Evolutionary conservation across 2,329 filamentous ascomycete genomes (phyloP).

Genomic region (Ceratocystis cubensis): DNA sequence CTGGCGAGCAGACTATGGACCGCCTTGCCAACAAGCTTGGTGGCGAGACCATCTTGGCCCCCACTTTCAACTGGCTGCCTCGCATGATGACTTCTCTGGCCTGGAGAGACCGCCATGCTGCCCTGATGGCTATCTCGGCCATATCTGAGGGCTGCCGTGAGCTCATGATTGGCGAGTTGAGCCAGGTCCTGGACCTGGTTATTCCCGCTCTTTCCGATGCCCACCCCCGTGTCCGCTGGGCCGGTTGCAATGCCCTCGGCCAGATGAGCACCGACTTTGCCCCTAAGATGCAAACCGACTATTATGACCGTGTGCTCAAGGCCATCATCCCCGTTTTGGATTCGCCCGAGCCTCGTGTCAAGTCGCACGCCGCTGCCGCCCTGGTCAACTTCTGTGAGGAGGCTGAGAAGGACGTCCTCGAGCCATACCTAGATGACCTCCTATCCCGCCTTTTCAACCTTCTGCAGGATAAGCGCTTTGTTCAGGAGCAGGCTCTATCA

Average conservation of each 20-base stretch:
- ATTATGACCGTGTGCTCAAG: slow-evolving; percentile 74
- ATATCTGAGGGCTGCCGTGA: slow-evolving; percentile 96
- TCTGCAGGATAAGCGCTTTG: slow-evolving; percentile 84
- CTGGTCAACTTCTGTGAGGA: slow-evolving; percentile 99
- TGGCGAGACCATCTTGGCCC: slow-evolving; percentile 79
- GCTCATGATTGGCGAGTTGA: slow-evolving; percentile 86
- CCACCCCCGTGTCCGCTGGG: slow-evolving; percentile 91
- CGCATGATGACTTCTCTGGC: slow-evolving; percentile 92
- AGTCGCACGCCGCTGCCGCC: slow-evolving; percentile 93
- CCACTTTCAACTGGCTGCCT: slow-evolving; percentile 93
- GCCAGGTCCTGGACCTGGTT: slow-evolving; percentile 89
- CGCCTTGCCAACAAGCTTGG: slow-evolving; percentile 93
- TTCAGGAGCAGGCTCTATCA: slow-evolving; percentile 93
- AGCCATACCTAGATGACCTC: slow-evolving; percentile 84
- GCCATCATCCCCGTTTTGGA: slow-evolving; percentile 87
- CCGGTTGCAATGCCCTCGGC: slow-evolving; percentile 93
- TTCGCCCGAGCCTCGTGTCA: slow-evolving; percentile 82
- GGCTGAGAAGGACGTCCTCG: slow-evolving; percentile 79
- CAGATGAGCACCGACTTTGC: slow-evolving; percentile 99
- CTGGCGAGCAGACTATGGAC: slow-evolving; percentile 97
- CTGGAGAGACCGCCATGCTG: slow-evolving; percentile 91
- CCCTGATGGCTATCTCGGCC: slow-evolving; percentile 95
- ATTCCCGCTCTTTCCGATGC: slow-evolving; percentile 79
- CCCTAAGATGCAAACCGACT: slow-evolving; percentile 93
- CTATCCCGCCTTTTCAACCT: slow-evolving; percentile 76